Evolutionary conservation across 495 filamentous ascomycete species (phyloP).

Genomic region (Aspergillus haitiensis): DNA sequence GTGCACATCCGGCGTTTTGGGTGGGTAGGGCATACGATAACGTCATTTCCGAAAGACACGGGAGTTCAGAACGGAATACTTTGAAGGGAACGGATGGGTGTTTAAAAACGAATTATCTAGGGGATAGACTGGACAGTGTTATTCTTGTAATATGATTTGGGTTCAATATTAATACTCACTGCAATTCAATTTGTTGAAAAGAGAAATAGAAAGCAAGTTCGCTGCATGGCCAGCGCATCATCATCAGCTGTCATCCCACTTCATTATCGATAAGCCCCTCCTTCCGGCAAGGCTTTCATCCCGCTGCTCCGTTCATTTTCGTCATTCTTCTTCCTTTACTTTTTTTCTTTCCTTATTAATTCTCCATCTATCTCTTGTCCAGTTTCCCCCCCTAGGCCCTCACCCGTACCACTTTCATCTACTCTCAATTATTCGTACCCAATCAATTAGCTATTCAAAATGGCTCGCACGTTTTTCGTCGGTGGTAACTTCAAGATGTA

Average conservation of each 20-base stretch:
- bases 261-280: constrained; percentile 31
- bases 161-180: background rate
- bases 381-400: background rate
- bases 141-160: background rate
- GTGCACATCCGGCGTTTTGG: background rate
- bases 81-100: background rate
- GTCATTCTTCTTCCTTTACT: constrained; percentile 15
- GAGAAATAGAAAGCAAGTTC: constrained; percentile 13
- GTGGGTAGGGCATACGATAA: constrained; percentile 17
- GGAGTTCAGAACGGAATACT: background rate
- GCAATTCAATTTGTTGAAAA: constrained; percentile 10
- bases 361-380: background rate
- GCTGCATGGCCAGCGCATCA: constrained; percentile 23
- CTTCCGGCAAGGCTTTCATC: constrained; percentile 8
- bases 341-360: constrained; percentile 16
- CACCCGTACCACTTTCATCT: constrained; percentile 13
- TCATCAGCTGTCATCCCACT: background rate
- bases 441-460: constrained; percentile 38
- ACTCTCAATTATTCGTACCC: constrained; percentile 9
- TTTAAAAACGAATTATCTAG: too few relatives aligned
- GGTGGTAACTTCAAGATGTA: constrained; percentile 99
- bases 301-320: constrained; percentile 15
- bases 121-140: too few relatives aligned
- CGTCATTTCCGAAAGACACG: constrained; percentile 13
- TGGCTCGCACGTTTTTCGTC: constrained; percentile 98